Evolutionary conservation across 768 basidiomycete genomes (phyloP).

Genomic region (Mycena sanguinolenta): DNA sequence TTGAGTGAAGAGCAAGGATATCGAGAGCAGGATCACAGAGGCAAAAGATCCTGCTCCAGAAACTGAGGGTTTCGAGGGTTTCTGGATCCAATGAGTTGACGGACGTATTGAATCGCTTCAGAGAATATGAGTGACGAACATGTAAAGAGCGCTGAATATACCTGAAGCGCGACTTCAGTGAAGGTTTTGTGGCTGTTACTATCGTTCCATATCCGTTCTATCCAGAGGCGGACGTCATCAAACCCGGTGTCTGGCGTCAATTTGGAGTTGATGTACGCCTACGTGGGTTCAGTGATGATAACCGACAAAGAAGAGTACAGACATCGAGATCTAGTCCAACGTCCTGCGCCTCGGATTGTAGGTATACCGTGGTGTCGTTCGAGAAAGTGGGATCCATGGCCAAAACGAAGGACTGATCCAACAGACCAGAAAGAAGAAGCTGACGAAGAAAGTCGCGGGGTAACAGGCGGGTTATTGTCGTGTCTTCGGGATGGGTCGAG

Average conservation of each 20-base stretch:
- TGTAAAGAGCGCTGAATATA: conserved; percentile 44
- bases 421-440: conserved; percentile 63
- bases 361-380: conserved; percentile 61
- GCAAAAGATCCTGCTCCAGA: conserved; percentile 77
- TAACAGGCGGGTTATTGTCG: conserved; percentile 50
- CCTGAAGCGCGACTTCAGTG: conserved; percentile 69
- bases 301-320: conserved; percentile 36
- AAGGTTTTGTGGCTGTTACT: conserved; percentile 69
- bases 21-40: conserved; percentile 72
- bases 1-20: conserved; percentile 76
- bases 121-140: conserved; percentile 6
- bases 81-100: conserved; percentile 73
- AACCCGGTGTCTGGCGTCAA: conserved; percentile 63
- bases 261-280: conserved; percentile 72
- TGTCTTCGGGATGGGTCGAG: conserved; percentile 44
- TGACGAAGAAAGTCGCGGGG: conserved; percentile 68
- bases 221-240: conserved; percentile 54
- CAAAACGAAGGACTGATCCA: conserved; percentile 66
- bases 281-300: conserved; percentile 26
- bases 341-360: conserved; percentile 73
- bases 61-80: conserved; percentile 75
- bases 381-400: conserved; percentile 66
- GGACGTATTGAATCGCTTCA: conserved; percentile 71
- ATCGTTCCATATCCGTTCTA: conserved; percentile 67
- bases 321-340: conserved; percentile 72